Base-by-base conservation (phyloP, 371 early-diverging fungal species). In the Mucor indicus region DNA sequence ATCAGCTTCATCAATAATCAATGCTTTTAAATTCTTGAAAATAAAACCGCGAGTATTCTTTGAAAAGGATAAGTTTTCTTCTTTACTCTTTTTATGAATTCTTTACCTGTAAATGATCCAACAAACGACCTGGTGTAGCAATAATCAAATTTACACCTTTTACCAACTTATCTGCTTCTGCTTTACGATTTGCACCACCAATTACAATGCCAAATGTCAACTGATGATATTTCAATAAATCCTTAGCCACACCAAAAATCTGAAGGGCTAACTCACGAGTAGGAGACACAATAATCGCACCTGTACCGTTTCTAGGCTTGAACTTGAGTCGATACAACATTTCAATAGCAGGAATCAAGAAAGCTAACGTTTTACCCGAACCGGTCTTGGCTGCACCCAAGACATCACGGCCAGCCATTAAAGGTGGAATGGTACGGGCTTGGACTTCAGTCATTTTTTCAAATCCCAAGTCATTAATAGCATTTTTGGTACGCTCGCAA, bases 371-470 rank as follows among this genome's bases (percentile, higher is more conserved):
- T 72, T 99, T 99, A 48, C 99, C 99, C 13, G 91, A 90, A 23
- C 99, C 99, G 1, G 99, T 99, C 68, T 97, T 95, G 23, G 99
- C 99, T 38, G 98, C 97, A 30, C 98, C 99, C 25, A 99, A 74
- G 21, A 99, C 91, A 81, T 99, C 99, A 29, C 92, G 86, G 38
- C 99, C 99, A 17, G 95, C 91, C 79, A 97, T 77, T 21, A 95
- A 83, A 12, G 96, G 86, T 8, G 94, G 96, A 51, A 99, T 95
- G 3, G 92, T 87, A 48, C 95, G 82, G 27, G 94, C 92, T 78
- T 99, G 99, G 19, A 99, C 93, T 63, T 95, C 92, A 1, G 99
- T 98, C 99, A 98, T 98, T 50, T 77, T 77, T 15, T 79, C 79
- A 69, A 98, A 98, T 11, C 95, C 95, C 81, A 97, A 86, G 38